Conservation (phyloP, 495 filamentous ascomycete genomes). For the Neurospora tetraspora region DNA sequence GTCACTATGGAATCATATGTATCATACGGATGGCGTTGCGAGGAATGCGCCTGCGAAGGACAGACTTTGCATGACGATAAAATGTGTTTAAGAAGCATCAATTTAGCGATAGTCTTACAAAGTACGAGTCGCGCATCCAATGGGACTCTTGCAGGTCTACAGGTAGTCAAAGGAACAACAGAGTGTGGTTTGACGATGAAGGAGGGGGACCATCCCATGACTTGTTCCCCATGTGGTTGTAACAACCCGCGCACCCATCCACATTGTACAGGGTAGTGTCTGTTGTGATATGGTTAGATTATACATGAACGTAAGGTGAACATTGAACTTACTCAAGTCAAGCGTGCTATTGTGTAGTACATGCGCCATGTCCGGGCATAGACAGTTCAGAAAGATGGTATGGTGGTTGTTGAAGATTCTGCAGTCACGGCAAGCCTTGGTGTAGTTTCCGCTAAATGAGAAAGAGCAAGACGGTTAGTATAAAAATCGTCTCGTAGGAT, state of each 20-base stretch:
- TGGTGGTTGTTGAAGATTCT: not conserved
- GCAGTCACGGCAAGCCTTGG: conserved; percentile 9
- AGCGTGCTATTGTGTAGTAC: not conserved
- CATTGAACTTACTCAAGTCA: conserved; percentile 9
- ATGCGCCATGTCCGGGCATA: not conserved
- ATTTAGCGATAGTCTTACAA: not conserved
- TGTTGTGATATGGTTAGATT: not conserved
- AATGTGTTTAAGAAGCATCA: not conserved
- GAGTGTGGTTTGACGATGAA: conserved; percentile 1
- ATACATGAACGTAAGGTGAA: not conserved
- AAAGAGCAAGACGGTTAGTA: not conserved
- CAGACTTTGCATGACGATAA: not conserved
- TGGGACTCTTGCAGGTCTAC: not conserved
- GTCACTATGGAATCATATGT: not conserved
- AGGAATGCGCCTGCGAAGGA: not conserved
- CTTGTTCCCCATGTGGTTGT: conserved; percentile 10
- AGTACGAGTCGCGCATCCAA: not conserved
- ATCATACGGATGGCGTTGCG: not conserved
- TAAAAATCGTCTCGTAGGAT: not conserved
- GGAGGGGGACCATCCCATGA: not conserved
- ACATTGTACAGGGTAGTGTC: conserved; percentile 10
- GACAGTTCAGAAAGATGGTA: conserved; percentile 7
- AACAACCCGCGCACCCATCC: conserved; percentile 9
- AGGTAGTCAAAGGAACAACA: not conserved
- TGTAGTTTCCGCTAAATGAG: conserved; percentile 9